phyloP scores from a whole-genome alignment of 257 asterid genomes.

The Solanum peruvianum region DNA sequence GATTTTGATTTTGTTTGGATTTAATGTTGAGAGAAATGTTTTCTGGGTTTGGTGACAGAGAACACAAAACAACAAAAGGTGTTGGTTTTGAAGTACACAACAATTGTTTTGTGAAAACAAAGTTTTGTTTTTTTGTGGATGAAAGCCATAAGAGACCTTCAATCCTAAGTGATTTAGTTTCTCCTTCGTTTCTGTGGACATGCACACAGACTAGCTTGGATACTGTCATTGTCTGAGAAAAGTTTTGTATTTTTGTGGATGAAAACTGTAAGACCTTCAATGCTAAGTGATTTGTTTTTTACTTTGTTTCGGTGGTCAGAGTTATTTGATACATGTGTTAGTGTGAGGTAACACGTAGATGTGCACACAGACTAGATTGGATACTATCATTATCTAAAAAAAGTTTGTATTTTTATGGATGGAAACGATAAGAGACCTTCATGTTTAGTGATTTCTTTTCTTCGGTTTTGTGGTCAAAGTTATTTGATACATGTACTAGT shows the following conservation, averaged over 20 bases:
- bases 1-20: not conserved
- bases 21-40: not conserved
- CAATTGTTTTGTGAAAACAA: not conserved
- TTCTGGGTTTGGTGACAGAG: not conserved
- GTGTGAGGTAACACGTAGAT: not conserved
- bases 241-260: not conserved
- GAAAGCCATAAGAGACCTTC: not conserved
- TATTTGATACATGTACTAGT: not conserved
- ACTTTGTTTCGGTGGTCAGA: not conserved
- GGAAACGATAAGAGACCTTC: not conserved
- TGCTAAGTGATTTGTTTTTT: not conserved
- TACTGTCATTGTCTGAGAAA: not conserved
- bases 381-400: not conserved
- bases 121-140: not conserved
- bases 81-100: not conserved
- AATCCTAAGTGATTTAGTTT: not conserved
- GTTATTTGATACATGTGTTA: not conserved
- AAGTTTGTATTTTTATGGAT: not conserved
- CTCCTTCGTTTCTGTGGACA: not conserved
- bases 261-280: not conserved
- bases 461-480: not conserved
- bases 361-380: not conserved
- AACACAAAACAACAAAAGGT: not conserved
- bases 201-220: not conserved
- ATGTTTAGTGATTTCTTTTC: not conserved